These are phyloP conservation scores for Boletus bicolor DNA, from an alignment of 768 basidiomycete species.

Conservation along the genomic window DNA sequence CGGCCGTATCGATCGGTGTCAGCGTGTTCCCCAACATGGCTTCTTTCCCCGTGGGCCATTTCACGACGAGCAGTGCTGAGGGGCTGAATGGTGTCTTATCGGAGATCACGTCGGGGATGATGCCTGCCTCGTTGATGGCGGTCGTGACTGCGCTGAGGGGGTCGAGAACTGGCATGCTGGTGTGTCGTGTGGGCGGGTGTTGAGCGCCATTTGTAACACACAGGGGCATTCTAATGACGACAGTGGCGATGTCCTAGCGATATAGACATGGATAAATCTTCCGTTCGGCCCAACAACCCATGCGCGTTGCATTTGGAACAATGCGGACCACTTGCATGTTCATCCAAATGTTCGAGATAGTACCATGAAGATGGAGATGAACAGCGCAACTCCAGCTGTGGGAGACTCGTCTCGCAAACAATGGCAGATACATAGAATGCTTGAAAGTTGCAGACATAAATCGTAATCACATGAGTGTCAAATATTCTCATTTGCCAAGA, in stretches of 20 bases:
- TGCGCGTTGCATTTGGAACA: neutral
- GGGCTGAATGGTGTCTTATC: constrained; percentile 24
- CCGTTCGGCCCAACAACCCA: neutral
- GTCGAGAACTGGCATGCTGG: constrained; percentile 23
- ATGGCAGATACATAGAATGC: no score
- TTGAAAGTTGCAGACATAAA: no score
- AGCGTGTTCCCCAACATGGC: constrained; percentile 38
- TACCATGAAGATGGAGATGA: neutral
- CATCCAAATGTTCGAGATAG: neutral
- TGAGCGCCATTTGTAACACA: neutral
- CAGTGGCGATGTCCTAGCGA: constrained; percentile 1
- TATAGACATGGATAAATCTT: neutral
- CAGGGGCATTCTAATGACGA: constrained; percentile 12
- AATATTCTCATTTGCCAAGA: no score
- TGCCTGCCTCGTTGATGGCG: constrained; percentile 16
- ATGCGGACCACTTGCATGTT: neutral
- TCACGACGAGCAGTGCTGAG: constrained; percentile 26
- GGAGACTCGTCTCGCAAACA: neutral
- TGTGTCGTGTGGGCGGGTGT: neutral
- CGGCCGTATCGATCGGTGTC: constrained; percentile 36
- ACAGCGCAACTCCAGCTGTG: neutral
- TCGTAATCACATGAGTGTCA: no score
- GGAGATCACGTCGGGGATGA: constrained; percentile 33
- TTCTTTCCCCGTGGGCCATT: constrained; percentile 31
- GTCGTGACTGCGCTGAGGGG: constrained; percentile 23